Evolutionary conservation across 768 basidiomycete genomes (phyloP).

Genomic region (Kwoniella europaea): DNA sequence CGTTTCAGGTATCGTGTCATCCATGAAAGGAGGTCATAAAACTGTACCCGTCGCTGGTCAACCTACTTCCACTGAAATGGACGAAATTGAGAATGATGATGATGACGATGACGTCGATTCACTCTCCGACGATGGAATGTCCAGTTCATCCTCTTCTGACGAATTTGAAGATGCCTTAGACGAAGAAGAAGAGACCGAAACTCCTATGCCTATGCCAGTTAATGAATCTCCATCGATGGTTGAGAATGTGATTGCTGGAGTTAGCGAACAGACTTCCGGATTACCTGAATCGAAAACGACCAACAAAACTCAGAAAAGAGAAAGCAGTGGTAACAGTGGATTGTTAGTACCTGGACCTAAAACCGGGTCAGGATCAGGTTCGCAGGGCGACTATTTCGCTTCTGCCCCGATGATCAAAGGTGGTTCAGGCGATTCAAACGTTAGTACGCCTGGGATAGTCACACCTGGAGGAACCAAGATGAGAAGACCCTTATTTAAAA

Average conservation of each 20-base stretch:
- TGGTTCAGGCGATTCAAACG: conserved; percentile 14
- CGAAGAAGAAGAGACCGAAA: conserved; percentile 38
- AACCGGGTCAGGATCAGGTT: conserved; percentile 14
- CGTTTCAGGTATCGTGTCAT: conserved; percentile 22
- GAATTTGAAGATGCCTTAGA: conserved; percentile 44
- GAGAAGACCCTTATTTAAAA: conserved; percentile 35
- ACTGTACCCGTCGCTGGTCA: conserved; percentile 63
- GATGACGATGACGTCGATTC: conserved; percentile 62
- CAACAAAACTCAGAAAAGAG: conserved; percentile 20
- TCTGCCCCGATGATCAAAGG: not conserved
- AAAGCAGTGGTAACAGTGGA: conserved; percentile 30
- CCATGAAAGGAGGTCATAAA: conserved; percentile 32
- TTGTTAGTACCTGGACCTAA: conserved; percentile 26
- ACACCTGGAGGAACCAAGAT: conserved; percentile 45
- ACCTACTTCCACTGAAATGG: not conserved
- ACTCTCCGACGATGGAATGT: conserved; percentile 44
- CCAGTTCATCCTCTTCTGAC: conserved; percentile 44
- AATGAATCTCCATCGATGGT: conserved; percentile 25
- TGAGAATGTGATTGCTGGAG: conserved; percentile 14
- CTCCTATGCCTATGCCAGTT: conserved; percentile 3
- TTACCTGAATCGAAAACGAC: conserved; percentile 22
- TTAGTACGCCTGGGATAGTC: conserved; percentile 24
- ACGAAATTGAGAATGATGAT: conserved; percentile 43
- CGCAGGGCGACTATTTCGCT: conserved; percentile 35
- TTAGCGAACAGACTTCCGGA: conserved; percentile 22